These are phyloP conservation scores for Chytriomyces hyalinus DNA, from an alignment of 192 early-diverging fungal species.

Conservation along the genomic window DNA sequence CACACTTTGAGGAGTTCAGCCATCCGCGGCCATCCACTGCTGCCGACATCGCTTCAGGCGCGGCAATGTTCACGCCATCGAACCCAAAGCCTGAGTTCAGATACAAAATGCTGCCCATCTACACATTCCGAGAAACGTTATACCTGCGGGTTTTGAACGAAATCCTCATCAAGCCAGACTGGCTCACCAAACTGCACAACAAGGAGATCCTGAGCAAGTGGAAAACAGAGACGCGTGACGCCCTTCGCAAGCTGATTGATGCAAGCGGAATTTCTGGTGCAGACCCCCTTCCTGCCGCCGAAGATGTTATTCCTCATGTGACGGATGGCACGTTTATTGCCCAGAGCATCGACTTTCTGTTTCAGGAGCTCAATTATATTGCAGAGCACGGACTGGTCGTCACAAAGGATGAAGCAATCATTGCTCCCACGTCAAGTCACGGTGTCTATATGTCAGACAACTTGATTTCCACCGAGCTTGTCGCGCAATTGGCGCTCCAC, in stretches of 20 bases:
- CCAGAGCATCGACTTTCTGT: constrained; percentile 7
- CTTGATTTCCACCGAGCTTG: background rate
- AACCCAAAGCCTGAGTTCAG: background rate
- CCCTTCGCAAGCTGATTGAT: background rate
- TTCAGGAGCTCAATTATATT: constrained; percentile 16
- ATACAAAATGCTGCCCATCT: constrained; percentile 23
- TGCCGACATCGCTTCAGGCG: background rate
- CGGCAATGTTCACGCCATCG: background rate
- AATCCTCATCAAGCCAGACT: constrained; percentile 28
- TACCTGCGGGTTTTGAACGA: constrained; percentile 15
- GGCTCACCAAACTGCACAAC: constrained; percentile 24
- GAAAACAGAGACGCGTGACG: constrained; percentile 9
- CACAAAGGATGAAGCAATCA: background rate
- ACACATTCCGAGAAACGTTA: background rate
- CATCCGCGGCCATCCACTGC: background rate
- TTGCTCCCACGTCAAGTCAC: constrained; percentile 9
- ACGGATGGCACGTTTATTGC: background rate
- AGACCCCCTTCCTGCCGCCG: background rate
- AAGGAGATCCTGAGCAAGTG: constrained; percentile 6
- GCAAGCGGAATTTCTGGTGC: background rate
- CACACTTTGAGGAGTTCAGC: background rate
- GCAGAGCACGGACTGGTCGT: background rate
- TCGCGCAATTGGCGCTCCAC: background rate
- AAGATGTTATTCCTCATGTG: background rate
- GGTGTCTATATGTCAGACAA: constrained; percentile 27